Evolutionary conservation across 2,329 filamentous ascomycete species (phyloP).

Genomic region (Neofusicoccum sp.): DNA sequence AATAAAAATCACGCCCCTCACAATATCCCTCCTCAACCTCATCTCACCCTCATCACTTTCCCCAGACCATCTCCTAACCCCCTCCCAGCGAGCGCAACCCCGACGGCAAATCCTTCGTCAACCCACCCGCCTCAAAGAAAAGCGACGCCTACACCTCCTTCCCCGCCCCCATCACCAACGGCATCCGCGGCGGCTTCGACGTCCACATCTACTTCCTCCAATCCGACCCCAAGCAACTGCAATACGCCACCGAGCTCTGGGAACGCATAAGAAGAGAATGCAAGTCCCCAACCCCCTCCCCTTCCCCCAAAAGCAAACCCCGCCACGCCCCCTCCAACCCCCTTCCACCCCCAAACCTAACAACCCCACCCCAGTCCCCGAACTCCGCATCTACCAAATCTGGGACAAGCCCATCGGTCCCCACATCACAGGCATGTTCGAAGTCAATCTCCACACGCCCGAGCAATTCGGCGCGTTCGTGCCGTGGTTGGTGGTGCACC

Average conservation of each 20-base stretch:
- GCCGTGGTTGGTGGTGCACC: constrained; percentile 79
- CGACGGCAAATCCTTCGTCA: constrained; percentile 78
- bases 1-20: background rate
- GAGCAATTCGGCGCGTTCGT: constrained; percentile 88
- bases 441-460: constrained; percentile 85
- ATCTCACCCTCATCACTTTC: background rate
- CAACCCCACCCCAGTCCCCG: constrained; percentile 68
- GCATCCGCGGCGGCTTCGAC: constrained; percentile 74
- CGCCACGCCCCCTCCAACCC: background rate
- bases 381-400: constrained; percentile 77
- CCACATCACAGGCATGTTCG: constrained; percentile 86
- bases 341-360: background rate
- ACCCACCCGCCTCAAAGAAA: constrained; percentile 61
- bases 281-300: constrained; percentile 43
- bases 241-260: constrained; percentile 73
- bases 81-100: constrained; percentile 57
- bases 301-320: background rate
- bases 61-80: background rate
- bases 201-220: constrained; percentile 82
- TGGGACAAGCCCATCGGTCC: constrained; percentile 80
- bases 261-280: constrained; percentile 80
- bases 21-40: background rate
- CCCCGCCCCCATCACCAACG: constrained; percentile 67
- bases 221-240: constrained; percentile 61
- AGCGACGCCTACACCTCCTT: constrained; percentile 75